Evolutionary conservation across 2,329 filamentous ascomycete species (phyloP).

Genomic region (Cladorrhinum sp.): DNA sequence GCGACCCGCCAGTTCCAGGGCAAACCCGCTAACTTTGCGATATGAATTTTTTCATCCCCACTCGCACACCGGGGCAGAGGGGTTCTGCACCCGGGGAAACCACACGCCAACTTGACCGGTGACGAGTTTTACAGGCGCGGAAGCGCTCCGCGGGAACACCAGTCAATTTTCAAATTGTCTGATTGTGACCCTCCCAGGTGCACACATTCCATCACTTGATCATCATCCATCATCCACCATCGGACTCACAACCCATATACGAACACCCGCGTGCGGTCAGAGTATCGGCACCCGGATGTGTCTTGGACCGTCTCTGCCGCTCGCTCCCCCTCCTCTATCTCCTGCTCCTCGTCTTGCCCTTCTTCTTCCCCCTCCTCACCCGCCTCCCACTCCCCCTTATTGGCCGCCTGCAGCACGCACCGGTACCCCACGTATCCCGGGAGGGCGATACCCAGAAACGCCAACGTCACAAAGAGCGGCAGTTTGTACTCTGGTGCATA

Average conservation of each 20-base stretch:
- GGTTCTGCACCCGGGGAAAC: neutral
- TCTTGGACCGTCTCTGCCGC: no score
- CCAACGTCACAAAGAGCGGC: slow-evolving; percentile 34
- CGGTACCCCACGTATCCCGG: slow-evolving; percentile 34
- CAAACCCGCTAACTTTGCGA: no score
- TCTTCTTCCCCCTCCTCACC: no score
- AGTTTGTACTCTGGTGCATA: slow-evolving; percentile 33
- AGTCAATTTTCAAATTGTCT: neutral
- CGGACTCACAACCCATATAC: slow-evolving; percentile 5
- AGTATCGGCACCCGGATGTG: no score
- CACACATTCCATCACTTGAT: neutral
- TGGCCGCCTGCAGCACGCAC: slow-evolving; percentile 20
- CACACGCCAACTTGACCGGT: neutral
- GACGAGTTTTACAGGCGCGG: no score
- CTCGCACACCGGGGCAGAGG: neutral
- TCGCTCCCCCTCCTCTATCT: no score
- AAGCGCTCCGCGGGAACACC: neutral
- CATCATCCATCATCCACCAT: neutral
- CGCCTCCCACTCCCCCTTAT: slow-evolving; percentile 10
- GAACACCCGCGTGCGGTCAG: no score
- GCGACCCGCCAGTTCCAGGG: neutral
- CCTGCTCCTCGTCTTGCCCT: no score
- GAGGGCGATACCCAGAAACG: slow-evolving; percentile 31
- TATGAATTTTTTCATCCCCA: neutral
- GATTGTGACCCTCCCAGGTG: neutral